Percentiles rank a stretch among this genome's conserved stretches.
Evolutionary conservation across 1,139 yeast genomes (phyloP).

Genomic region (Debaryomyces udenii): DNA sequence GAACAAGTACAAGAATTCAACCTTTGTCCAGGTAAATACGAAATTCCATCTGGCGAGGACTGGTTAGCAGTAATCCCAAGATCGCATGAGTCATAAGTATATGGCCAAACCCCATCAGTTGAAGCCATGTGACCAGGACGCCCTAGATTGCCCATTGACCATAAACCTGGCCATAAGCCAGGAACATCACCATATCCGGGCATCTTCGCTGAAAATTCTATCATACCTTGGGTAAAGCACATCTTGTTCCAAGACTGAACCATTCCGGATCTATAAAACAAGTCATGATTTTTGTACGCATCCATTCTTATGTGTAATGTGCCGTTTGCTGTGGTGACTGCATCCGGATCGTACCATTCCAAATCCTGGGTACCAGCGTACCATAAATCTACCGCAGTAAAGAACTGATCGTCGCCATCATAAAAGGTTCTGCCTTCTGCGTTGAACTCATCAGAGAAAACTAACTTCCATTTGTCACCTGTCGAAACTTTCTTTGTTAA

Average conservation of each 20-base stretch:
- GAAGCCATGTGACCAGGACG: constrained; percentile 80
- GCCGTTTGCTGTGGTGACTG: constrained; percentile 69
- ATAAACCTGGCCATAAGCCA: constrained; percentile 89
- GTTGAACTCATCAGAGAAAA: constrained; percentile 82
- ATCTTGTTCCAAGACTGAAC: constrained; percentile 81
- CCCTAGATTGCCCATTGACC: constrained; percentile 86
- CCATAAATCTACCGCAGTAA: constrained; percentile 73
- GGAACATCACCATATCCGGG: constrained; percentile 70
- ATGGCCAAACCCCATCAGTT: constrained; percentile 90
- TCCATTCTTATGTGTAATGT: constrained; percentile 66
- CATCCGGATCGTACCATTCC: constrained; percentile 91
- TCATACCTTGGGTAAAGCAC: constrained; percentile 75
- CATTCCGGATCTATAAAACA: constrained; percentile 86
- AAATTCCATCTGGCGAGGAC: constrained; percentile 78
- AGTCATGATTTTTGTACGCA: constrained; percentile 68
- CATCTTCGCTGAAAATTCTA: constrained; percentile 70
- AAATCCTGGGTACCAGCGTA: constrained; percentile 81
- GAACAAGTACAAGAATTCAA: constrained; percentile 70
- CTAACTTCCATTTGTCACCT: constrained; percentile 69
- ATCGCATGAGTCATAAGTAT: constrained; percentile 79
- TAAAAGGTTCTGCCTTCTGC: constrained; percentile 83
- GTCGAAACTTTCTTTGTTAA: constrained; percentile 44
- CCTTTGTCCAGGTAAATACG: constrained; percentile 77
- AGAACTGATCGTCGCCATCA: constrained; percentile 82
- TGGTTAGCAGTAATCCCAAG: constrained; percentile 89